A percentile compares a stretch with the other conserved stretches of the same genome.
These are phyloP conservation scores for Talaromyces sp. DNA, from an alignment of 2,329 filamentous ascomycete genomes.

Conservation along the genomic window DNA sequence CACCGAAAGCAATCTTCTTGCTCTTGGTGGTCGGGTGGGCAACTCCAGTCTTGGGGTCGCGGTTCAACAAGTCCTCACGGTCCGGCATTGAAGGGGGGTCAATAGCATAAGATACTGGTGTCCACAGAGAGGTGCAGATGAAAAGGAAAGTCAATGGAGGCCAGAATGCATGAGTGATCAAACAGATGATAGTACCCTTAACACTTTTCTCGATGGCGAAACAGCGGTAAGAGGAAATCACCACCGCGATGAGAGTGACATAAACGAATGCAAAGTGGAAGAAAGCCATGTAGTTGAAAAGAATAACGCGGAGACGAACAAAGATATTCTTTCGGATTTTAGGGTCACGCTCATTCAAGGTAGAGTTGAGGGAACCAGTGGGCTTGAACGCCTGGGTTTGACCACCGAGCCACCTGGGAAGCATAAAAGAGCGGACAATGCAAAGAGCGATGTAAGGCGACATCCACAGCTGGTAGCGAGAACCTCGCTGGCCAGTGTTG, in stretches of 20 bases:
- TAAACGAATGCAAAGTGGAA: constrained; percentile 61
- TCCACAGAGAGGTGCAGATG: constrained; percentile 59
- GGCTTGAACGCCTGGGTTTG: constrained; percentile 62
- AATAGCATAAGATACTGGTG: constrained; percentile 63
- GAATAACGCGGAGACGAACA: constrained; percentile 56
- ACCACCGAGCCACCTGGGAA: constrained; percentile 63
- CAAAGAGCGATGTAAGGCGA: constrained; percentile 63
- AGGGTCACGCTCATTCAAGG: constrained; percentile 60
- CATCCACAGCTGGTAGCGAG: constrained; percentile 64
- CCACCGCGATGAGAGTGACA: constrained; percentile 55
- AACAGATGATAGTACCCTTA: constrained; percentile 51
- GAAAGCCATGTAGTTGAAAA: constrained; percentile 59
- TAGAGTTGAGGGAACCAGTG: constrained; percentile 60
- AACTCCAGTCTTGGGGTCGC: constrained; percentile 56
- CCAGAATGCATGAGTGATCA: constrained; percentile 66
- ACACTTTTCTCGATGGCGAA: constrained; percentile 45
- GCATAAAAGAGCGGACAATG: constrained; percentile 60
- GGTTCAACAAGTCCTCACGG: constrained; percentile 58
- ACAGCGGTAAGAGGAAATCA: constrained; percentile 56
- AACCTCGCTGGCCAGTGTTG: constrained; percentile 60
- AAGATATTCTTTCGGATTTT: constrained; percentile 47
- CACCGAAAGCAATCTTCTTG: constrained; percentile 60
- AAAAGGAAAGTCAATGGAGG: constrained; percentile 62
- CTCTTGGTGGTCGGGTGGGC: constrained; percentile 49
- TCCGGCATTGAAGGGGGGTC: constrained; percentile 62